phyloP scores from a whole-genome alignment of 352 stramenopile species.

The Phytopythium chamaehyphon region DNA sequence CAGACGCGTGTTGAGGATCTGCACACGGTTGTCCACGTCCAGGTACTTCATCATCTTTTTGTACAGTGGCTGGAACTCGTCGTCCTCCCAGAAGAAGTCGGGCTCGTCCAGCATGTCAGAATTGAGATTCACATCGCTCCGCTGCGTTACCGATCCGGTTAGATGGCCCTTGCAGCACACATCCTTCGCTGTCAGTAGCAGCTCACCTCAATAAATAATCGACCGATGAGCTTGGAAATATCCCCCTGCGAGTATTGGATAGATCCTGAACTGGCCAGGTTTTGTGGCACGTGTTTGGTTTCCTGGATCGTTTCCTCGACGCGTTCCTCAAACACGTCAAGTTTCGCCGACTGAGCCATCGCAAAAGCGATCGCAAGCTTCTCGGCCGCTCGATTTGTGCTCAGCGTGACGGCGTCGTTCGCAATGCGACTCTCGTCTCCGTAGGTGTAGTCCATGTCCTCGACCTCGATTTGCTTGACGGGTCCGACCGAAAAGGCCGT shows the following conservation, averaged over 20 bases:
- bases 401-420: constrained; percentile 87
- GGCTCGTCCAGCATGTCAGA: constrained; percentile 93
- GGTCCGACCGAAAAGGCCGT: constrained; percentile 54
- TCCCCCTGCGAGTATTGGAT: constrained; percentile 89
- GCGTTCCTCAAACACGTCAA: constrained; percentile 92
- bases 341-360: constrained; percentile 90
- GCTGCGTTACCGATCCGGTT: constrained; percentile 31
- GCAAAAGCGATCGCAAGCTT: constrained; percentile 92
- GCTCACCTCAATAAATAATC: constrained; percentile 83
- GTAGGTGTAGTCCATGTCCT: constrained; percentile 90
- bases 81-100: constrained; percentile 94
- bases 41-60: constrained; percentile 91
- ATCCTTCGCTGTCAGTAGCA: no score
- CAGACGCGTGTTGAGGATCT: constrained; percentile 93
- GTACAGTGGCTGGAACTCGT: constrained; percentile 92
- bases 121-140: constrained; percentile 92
- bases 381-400: constrained; percentile 76
- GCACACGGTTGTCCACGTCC: constrained; percentile 89
- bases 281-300: constrained; percentile 87
- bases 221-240: constrained; percentile 90
- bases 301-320: constrained; percentile 87
- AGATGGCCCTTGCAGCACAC: not conserved
- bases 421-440: constrained; percentile 57
- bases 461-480: constrained; percentile 81
- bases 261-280: constrained; percentile 82